Percentiles rank a stretch among this genome's conserved stretches.
phyloP scores from a whole-genome alignment of 805 yeast species.

The Ogataea ganodermae region DNA sequence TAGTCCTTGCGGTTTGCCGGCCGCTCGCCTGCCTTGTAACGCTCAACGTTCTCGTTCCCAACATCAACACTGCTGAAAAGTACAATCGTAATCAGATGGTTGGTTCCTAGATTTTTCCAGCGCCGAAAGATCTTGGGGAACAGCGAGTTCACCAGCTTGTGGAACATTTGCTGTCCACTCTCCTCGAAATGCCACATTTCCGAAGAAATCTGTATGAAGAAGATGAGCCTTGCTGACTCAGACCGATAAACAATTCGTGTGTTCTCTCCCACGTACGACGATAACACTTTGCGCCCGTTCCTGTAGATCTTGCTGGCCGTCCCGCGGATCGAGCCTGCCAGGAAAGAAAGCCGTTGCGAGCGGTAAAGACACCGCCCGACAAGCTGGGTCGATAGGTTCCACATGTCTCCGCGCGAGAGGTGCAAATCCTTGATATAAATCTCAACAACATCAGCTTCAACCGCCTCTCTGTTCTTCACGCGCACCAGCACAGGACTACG shows the following conservation, averaged over 20 bases:
- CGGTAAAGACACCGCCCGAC: conserved; percentile 65
- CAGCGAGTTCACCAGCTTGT: conserved; percentile 86
- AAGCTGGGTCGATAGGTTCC: conserved; percentile 70
- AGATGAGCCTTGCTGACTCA: conserved; percentile 82
- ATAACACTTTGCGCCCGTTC: conserved; percentile 66
- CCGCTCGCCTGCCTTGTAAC: conserved; percentile 70
- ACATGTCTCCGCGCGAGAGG: conserved; percentile 89
- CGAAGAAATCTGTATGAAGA: conserved; percentile 82
- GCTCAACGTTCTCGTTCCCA: conserved; percentile 32
- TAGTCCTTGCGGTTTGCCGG: conserved; percentile 70
- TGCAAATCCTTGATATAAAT: conserved; percentile 77
- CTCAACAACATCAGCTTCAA: conserved; percentile 82
- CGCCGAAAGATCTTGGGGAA: conserved; percentile 85
- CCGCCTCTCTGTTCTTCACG: conserved; percentile 44
- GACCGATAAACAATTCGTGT: conserved; percentile 88
- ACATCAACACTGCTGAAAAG: conserved; percentile 80
- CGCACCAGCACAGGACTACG: conserved; percentile 65
- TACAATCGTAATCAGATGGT: conserved; percentile 88
- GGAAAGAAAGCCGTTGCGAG: conserved; percentile 63
- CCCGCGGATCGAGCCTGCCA: conserved; percentile 62
- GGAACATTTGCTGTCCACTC: conserved; percentile 91
- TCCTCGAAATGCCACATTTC: conserved; percentile 99
- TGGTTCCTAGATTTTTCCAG: conserved; percentile 86
- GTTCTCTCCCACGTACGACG: conserved; percentile 71
- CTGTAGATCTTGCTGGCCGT: conserved; percentile 63